Percentiles rank a stretch among this genome's conserved stretches.
Evolutionary conservation across 1,284 basidiomycete species (phyloP).

Genomic region (Ustilago lituana): DNA sequence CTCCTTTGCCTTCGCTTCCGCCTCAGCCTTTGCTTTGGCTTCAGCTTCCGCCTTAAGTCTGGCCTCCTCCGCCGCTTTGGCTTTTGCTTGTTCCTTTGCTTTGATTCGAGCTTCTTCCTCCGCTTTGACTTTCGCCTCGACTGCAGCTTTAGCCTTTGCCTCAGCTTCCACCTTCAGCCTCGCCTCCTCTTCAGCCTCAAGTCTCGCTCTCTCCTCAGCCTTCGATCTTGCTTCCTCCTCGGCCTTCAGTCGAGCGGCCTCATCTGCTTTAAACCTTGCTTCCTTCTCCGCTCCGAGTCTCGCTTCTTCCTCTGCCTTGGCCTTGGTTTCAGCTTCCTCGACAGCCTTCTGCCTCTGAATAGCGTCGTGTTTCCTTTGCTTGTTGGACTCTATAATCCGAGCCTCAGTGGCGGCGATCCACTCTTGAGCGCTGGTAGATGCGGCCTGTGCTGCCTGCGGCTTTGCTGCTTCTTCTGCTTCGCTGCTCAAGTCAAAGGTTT

Average conservation of each 20-base stretch:
- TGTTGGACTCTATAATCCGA: background rate
- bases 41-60: background rate
- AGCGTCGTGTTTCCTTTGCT: slow-evolving; percentile 11
- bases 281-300: slow-evolving; percentile 4
- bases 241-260: background rate
- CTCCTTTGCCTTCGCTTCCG: slow-evolving; percentile 1
- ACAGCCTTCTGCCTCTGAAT: slow-evolving; percentile 2
- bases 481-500: slow-evolving; percentile 12
- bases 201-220: slow-evolving; percentile 5
- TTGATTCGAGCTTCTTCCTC: slow-evolving; percentile 1
- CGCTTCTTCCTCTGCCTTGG: slow-evolving; percentile 1
- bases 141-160: slow-evolving; percentile 6
- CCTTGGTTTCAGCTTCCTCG: slow-evolving; percentile 10
- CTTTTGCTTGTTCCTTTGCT: slow-evolving; percentile 1
- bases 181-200: slow-evolving; percentile 4
- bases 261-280: slow-evolving; percentile 4
- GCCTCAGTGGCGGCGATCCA: slow-evolving; percentile 4
- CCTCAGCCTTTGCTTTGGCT: slow-evolving; percentile 6
- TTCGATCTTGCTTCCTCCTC: slow-evolving; percentile 7
- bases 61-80: slow-evolving; percentile 4
- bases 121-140: background rate
- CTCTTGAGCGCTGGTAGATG: background rate
- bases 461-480: background rate
- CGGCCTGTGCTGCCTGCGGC: background rate
- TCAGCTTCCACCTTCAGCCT: slow-evolving; percentile 1